Evolutionary conservation across 306 rosid genomes (phyloP).

Genomic region (Oxytropis ochrocephala): DNA sequence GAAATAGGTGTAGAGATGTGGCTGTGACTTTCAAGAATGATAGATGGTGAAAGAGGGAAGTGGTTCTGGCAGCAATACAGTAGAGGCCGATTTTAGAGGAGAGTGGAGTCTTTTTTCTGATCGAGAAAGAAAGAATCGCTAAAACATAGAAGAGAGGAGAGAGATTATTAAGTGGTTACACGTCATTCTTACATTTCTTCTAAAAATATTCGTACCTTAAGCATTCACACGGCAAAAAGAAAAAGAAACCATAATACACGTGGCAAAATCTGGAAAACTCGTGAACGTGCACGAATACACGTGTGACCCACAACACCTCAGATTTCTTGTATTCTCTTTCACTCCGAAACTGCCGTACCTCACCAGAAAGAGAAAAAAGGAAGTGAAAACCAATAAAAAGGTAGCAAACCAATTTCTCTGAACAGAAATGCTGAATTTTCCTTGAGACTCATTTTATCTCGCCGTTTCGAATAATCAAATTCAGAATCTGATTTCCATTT

Average conservation of each 20-base stretch:
- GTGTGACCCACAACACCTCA: constrained; percentile 15
- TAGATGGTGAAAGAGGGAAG: too few relatives aligned
- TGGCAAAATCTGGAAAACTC: neutral
- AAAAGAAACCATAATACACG: neutral
- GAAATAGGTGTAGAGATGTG: too few relatives aligned
- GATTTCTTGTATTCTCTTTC: neutral
- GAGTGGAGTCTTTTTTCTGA: too few relatives aligned
- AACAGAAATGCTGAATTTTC: neutral
- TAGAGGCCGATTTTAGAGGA: too few relatives aligned
- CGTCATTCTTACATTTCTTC: too few relatives aligned
- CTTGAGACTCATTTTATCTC: neutral
- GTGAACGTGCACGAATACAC: neutral
- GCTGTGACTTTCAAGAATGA: too few relatives aligned
- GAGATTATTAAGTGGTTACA: too few relatives aligned
- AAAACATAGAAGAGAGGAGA: too few relatives aligned
- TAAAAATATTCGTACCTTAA: too few relatives aligned
- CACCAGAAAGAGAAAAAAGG: neutral
- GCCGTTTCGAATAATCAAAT: neutral
- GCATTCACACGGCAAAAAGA: too few relatives aligned
- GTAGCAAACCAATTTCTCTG: neutral
- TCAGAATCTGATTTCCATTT: neutral
- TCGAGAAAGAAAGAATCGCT: too few relatives aligned
- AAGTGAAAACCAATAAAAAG: neutral
- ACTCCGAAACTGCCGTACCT: neutral
- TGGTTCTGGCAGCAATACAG: too few relatives aligned